These are phyloP conservation scores for Pestalotiopsis fici DNA, from an alignment of 2,329 filamentous ascomycete genomes.

Conservation along the genomic window DNA sequence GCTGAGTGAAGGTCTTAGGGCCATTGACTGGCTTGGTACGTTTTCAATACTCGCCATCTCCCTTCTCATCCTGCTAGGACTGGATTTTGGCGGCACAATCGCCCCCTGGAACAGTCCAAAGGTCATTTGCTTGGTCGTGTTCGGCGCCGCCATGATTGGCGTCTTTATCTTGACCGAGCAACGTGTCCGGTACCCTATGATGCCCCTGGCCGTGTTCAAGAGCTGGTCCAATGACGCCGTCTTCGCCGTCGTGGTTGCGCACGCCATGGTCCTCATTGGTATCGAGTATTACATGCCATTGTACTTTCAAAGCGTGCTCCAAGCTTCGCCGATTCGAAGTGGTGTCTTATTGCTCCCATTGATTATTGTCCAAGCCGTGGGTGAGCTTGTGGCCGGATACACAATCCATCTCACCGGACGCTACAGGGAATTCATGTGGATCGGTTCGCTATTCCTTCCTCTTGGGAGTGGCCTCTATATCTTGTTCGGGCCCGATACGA, in stretches of 20 bases:
- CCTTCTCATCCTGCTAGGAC: constrained; percentile 37
- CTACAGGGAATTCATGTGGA: constrained; percentile 37
- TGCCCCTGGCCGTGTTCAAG: constrained; percentile 32
- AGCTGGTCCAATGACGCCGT: constrained; percentile 30
- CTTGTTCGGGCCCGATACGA: constrained; percentile 24
- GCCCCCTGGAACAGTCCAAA: constrained; percentile 34
- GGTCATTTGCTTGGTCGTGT: constrained; percentile 35
- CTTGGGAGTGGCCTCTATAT: constrained; percentile 34
- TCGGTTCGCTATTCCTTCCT: constrained; percentile 34
- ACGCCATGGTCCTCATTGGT: constrained; percentile 33
- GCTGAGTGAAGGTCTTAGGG: constrained; percentile 46
- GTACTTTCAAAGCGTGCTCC: constrained; percentile 40
- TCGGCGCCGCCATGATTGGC: constrained; percentile 37
- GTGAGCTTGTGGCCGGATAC: constrained; percentile 28
- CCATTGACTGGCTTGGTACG: constrained; percentile 40
- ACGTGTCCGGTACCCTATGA: constrained; percentile 35
- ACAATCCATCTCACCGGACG: constrained; percentile 29
- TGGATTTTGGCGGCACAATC: constrained; percentile 41
- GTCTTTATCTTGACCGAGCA: constrained; percentile 33
- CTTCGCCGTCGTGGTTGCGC: constrained; percentile 33
- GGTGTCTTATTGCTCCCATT: constrained; percentile 37
- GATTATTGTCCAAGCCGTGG: constrained; percentile 31
- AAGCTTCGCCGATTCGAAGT: constrained; percentile 29
- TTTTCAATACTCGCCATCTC: constrained; percentile 35
- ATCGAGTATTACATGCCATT: constrained; percentile 43